A percentile compares a stretch with the other conserved stretches of the same genome.
Evolutionary conservation across 352 stramenopile genomes (phyloP).

Genomic region (Phytophthora nicotianae): DNA sequence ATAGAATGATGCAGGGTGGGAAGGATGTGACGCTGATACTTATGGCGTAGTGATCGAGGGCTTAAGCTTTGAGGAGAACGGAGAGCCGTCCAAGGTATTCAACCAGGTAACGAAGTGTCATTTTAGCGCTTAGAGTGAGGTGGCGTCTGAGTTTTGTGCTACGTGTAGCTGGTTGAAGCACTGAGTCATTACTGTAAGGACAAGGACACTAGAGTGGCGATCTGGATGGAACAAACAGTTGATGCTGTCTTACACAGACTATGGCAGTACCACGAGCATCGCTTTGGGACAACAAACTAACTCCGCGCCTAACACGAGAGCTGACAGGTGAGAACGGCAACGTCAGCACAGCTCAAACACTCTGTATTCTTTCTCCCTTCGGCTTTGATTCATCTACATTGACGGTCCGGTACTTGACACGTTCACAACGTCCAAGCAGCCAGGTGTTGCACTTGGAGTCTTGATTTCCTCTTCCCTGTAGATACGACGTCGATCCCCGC

Average conservation of each 20-base stretch:
- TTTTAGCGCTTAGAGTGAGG: neutral
- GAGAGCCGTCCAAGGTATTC: conserved; percentile 26
- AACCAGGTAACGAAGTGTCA: conserved; percentile 24
- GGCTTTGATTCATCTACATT: conserved; percentile 36
- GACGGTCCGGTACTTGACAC: conserved; percentile 17
- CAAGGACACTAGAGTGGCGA: conserved; percentile 10
- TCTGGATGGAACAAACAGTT: conserved; percentile 31
- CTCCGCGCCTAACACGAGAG: neutral
- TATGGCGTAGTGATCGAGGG: conserved; percentile 28
- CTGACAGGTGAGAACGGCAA: conserved; percentile 1
- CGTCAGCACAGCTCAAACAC: conserved; percentile 23
- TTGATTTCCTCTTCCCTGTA: conserved; percentile 26
- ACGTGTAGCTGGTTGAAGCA: conserved; percentile 29
- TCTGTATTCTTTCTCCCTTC: conserved; percentile 31
- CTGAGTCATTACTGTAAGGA: conserved; percentile 22
- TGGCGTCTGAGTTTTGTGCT: neutral
- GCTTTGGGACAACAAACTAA: conserved; percentile 1
- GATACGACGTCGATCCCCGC: conserved; percentile 36
- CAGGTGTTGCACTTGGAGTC: conserved; percentile 20
- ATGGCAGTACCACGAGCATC: conserved; percentile 25
- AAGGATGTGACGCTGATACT: conserved; percentile 1
- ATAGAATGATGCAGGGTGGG: neutral
- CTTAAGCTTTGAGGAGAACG: conserved; percentile 32
- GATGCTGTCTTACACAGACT: conserved; percentile 21
- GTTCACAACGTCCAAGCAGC: conserved; percentile 16